These are phyloP conservation scores for Pestalotiopsis sp. DNA, from an alignment of 2,329 filamentous ascomycete genomes.

Conservation along the genomic window DNA sequence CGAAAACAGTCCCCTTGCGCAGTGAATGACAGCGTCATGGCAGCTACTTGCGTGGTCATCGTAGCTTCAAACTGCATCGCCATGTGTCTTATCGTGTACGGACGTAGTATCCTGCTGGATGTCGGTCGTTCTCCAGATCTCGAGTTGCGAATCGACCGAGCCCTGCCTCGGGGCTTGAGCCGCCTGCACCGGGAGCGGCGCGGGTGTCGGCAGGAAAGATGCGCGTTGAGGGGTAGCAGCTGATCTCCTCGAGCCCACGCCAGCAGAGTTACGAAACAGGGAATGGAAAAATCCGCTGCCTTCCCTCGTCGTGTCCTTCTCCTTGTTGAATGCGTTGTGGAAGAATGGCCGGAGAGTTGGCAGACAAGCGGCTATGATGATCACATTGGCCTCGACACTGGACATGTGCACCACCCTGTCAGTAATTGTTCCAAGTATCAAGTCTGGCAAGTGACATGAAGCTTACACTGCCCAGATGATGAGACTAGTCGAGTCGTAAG, in stretches of 20 bases:
- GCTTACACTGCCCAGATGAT: slow-evolving; percentile 15
- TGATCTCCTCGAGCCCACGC: background rate
- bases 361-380: slow-evolving; percentile 16
- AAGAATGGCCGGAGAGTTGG: slow-evolving; percentile 14
- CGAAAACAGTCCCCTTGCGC: background rate
- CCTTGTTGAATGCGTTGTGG: slow-evolving; percentile 6
- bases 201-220: background rate
- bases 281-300: background rate
- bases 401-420: background rate
- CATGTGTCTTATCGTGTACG: background rate
- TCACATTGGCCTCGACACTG: slow-evolving; percentile 21
- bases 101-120: background rate
- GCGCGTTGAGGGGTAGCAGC: background rate
- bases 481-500: slow-evolving; percentile 10
- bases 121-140: background rate
- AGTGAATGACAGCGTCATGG: background rate
- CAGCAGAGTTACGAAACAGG: background rate
- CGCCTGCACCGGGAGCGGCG: background rate
- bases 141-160: background rate
- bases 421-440: background rate
- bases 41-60: background rate
- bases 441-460: background rate
- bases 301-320: background rate
- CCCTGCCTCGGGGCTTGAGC: background rate
- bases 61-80: background rate